Conservation (phyloP, 495 filamentous ascomycete species). For the Penicillium riverlandense region DNA sequence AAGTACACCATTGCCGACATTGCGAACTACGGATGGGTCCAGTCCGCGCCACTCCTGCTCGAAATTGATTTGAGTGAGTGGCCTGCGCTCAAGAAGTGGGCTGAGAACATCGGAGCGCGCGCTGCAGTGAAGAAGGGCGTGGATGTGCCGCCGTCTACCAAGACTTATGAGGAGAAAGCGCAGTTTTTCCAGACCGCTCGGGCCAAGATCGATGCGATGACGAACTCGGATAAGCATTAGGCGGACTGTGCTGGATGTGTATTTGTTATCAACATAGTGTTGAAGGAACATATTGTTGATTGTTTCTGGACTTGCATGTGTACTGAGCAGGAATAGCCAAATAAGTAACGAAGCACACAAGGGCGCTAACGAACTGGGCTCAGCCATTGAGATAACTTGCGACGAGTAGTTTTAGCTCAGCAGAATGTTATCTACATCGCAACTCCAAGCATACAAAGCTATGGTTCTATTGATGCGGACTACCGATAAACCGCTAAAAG, state of each 20-base stretch:
- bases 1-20: conserved; percentile 40
- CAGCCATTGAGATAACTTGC: too few relatives aligned
- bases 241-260: neutral
- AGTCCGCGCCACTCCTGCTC: conserved; percentile 9
- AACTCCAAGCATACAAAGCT: too few relatives aligned
- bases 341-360: too few relatives aligned
- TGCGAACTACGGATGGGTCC: conserved; percentile 30
- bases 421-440: too few relatives aligned
- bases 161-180: conserved; percentile 21
- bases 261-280: too few relatives aligned
- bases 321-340: too few relatives aligned
- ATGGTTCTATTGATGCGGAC: too few relatives aligned
- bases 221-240: conserved; percentile 23
- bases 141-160: conserved; percentile 12
- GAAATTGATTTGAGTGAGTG: conserved; percentile 30
- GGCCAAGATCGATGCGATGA: conserved; percentile 21
- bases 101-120: conserved; percentile 21
- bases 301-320: too few relatives aligned
- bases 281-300: neutral
- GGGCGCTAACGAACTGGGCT: too few relatives aligned
- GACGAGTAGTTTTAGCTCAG: too few relatives aligned
- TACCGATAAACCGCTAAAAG: too few relatives aligned
- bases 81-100: conserved; percentile 27
- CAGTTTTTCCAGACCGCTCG: conserved; percentile 19
- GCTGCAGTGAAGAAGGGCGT: conserved; percentile 24